Evolutionary conservation across 1,284 basidiomycete genomes (phyloP).

Genomic region (Sanguinoderma infundibulare): DNA sequence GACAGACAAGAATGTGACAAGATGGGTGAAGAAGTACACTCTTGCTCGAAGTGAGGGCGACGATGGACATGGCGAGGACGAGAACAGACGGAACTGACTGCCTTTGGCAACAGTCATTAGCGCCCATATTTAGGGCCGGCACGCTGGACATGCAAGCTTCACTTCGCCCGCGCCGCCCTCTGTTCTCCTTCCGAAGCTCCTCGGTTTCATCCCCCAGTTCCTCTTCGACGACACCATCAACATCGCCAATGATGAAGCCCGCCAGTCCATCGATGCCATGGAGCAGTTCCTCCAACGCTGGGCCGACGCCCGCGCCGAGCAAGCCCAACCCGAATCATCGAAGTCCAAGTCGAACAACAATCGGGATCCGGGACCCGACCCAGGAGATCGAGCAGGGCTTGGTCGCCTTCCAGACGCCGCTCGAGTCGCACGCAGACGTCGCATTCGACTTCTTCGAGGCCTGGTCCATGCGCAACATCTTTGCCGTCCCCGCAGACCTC

Average conservation of each 20-base stretch:
- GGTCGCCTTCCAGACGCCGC: slow-evolving; percentile 76
- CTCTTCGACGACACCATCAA: slow-evolving; percentile 73
- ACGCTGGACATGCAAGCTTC: no score
- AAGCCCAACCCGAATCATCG: slow-evolving; percentile 9
- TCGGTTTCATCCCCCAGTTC: slow-evolving; percentile 70
- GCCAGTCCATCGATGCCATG: slow-evolving; percentile 73
- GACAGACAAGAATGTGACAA: slow-evolving; percentile 44
- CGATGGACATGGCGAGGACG: slow-evolving; percentile 13
- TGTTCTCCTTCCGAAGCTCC: slow-evolving; percentile 63
- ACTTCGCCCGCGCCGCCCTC: slow-evolving; percentile 47
- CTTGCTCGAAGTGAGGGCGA: slow-evolving; percentile 23
- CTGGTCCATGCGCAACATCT: slow-evolving; percentile 80
- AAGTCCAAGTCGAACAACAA: slow-evolving; percentile 15
- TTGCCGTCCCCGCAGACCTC: slow-evolving; percentile 65
- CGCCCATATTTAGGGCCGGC: no score
- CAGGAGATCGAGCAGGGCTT: slow-evolving; percentile 76
- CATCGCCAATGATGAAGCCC: slow-evolving; percentile 68
- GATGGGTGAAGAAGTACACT: slow-evolving; percentile 43
- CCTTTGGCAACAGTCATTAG: no score
- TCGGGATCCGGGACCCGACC: slow-evolving; percentile 56
- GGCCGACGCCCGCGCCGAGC: slow-evolving; percentile 59
- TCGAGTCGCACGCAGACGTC: slow-evolving; percentile 78
- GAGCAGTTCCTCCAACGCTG: slow-evolving; percentile 74
- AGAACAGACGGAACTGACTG: no score
- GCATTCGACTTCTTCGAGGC: slow-evolving; percentile 83